Base-by-base conservation (phyloP, 352 stramenopile species). In the Chrysophaeum taylorii region DNA sequence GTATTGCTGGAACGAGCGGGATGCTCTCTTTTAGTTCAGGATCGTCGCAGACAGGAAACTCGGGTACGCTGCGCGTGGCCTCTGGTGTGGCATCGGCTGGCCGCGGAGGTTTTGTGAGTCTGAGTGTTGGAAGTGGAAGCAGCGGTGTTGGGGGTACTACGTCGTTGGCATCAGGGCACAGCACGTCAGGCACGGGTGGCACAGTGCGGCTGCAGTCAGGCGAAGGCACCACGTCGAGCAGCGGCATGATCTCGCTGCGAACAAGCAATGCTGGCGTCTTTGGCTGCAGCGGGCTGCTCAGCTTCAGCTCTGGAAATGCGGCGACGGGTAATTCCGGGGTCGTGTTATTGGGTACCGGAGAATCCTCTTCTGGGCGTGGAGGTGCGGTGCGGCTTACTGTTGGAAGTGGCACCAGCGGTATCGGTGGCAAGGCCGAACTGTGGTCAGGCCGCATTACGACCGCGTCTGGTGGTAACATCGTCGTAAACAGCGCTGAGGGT, bases 11-110 rank as follows among this genome's bases (percentile, higher is more conserved):
- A 35, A 50, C 69, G 35, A 80, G 72, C 48, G 75, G 77, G 36
- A 39, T 66, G 21, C 29, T 81, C 33, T 52, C 67, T 18, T 62
- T 82, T 42, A 72, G 62, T 9, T 81, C 54, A 16, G 77, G 77
- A 38, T 48, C 69, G 23, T 41, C 75, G 23, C 52, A 29, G 23
- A 35, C 23, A n/a, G 77, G 75, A n/a, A 78, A 78, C 61, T 72
- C 70, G 38, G 77, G 77, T n/a, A 71, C 1, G 23, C 14, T 35
- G 4, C 66, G 60, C 15, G 43, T 82, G 15, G 62, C 57, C 16
- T 76, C 64, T 27, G 75, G 73, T 50, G 39, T 57, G 2, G 69
- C 69, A 21, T 64, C 73, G n/a, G 62, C 41, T 16, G 75, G 73
- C 15, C 69, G 45, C 36, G 75, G 72, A 33, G 75, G 75, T 15